Percentiles rank a stretch among this genome's conserved stretches.
Conservation (phyloP, 2,329 filamentous ascomycete genomes). For the Hypoxylon sp. region DNA sequence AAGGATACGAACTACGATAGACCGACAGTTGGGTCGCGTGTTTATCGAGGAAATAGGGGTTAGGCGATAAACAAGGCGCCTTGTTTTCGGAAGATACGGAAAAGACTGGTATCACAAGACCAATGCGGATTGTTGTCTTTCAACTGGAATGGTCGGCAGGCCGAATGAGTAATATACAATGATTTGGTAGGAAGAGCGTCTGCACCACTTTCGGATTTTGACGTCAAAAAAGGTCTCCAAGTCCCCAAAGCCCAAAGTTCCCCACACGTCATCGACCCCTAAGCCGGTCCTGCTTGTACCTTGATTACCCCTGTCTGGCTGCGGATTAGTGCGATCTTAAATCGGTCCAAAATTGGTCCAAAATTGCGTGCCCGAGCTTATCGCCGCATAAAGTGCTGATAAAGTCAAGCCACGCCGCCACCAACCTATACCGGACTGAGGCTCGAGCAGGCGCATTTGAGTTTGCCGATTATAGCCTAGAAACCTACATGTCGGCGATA, state of each 20-base stretch:
- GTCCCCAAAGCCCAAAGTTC: slow-evolving; percentile 22
- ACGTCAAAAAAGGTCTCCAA: slow-evolving; percentile 42
- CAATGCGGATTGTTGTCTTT: slow-evolving; percentile 28
- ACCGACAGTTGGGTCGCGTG: slow-evolving; percentile 18
- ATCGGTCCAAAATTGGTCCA: slow-evolving; percentile 14
- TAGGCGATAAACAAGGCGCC: slow-evolving; percentile 15
- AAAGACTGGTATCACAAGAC: slow-evolving; percentile 22
- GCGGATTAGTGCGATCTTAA: slow-evolving; percentile 31
- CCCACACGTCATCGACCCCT: slow-evolving; percentile 49
- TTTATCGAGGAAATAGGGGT: not conserved
- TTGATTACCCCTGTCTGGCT: slow-evolving; percentile 6
- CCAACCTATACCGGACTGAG: slow-evolving; percentile 21
- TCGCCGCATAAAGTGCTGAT: not conserved
- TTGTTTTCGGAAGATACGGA: slow-evolving; percentile 34
- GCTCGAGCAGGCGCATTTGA: not conserved
- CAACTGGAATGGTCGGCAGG: slow-evolving; percentile 14
- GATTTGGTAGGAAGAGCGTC: slow-evolving; percentile 11
- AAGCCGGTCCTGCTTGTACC: slow-evolving; percentile 21
- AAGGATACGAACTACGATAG: slow-evolving; percentile 22
- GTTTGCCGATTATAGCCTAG: not conserved
- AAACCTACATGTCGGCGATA: not conserved
- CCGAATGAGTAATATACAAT: slow-evolving; percentile 26
- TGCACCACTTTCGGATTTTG: slow-evolving; percentile 34
- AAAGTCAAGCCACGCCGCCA: slow-evolving; percentile 25
- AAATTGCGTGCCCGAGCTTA: slow-evolving; percentile 31